Evolutionary conservation across 805 yeast genomes (phyloP).

Genomic region (Candida manassasensis): DNA sequence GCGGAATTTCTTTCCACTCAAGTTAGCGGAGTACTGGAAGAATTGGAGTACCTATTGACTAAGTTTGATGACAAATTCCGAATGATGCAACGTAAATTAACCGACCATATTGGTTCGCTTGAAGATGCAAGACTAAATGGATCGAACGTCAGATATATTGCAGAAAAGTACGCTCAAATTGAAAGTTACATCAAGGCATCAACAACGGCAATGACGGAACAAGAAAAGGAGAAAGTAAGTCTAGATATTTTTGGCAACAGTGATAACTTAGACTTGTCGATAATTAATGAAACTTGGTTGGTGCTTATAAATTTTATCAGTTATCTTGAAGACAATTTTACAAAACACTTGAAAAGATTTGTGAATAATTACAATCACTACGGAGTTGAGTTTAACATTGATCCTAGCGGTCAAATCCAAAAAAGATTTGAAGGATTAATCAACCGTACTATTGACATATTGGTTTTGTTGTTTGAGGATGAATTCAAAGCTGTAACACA

Average conservation of each 20-base stretch:
- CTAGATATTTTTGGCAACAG: conserved; percentile 31
- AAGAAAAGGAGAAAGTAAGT: conserved; percentile 24
- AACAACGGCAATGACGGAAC: conserved; percentile 16
- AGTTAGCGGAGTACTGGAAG: conserved; percentile 25
- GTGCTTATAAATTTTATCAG: conserved; percentile 32
- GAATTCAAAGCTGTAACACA: conserved; percentile 19
- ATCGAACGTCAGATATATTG: conserved; percentile 32
- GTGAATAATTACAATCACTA: conserved; percentile 36
- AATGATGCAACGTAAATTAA: conserved; percentile 33
- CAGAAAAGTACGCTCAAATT: conserved; percentile 33
- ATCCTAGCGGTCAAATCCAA: conserved; percentile 24
- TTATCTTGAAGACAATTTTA: conserved; percentile 28
- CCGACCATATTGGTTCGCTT: conserved; percentile 31
- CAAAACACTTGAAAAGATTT: conserved; percentile 27
- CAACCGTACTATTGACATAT: conserved; percentile 20
- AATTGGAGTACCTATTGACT: conserved; percentile 30
- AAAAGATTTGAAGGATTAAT: conserved; percentile 22
- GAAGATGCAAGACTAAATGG: conserved; percentile 29
- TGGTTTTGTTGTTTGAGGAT: conserved; percentile 27
- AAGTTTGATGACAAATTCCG: conserved; percentile 34
- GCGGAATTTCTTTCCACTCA: conserved; percentile 32
- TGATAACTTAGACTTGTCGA: conserved; percentile 38
- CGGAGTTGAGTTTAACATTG: conserved; percentile 22
- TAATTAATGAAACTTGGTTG: conserved; percentile 41
- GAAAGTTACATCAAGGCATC: conserved; percentile 33